Evolutionary conservation across 2,329 filamentous ascomycete species (phyloP), one percentile per base, ranked within the genome.

Genomic region (Colletotrichum echinochloae): DNA sequence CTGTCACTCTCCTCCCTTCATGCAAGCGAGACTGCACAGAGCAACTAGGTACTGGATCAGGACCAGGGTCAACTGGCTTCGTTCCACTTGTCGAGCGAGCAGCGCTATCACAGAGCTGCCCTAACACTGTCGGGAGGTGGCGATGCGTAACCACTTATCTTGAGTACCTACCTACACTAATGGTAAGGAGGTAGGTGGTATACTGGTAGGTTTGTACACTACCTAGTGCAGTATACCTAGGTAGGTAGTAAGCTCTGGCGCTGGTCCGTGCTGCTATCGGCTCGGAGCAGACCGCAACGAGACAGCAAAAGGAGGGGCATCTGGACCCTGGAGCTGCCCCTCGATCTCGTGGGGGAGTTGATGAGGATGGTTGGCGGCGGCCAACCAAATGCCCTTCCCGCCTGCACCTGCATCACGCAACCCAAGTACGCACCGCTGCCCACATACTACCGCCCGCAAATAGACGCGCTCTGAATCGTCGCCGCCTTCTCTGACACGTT

Each of bases 301-400:
- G 20, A 11, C 8, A 60, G 30, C 14, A 67, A 51, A 63, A 59
- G 57, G 68, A 71, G 71, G 71, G 71, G 68, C 71, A 56, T 46
- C 56, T 60, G 59, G 68, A 64, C 63, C 68, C 62, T 67, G 63
- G 66, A 46, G 35, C 48, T 62, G 30, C 46, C 66, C 66, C 71
- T 71, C 68, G 71, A 72, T 72, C 71, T 72, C 68, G 67, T 72
- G 71, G 71, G 68, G 68, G 68, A 65, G 60, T 67, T 57, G 67
- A 30, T 57, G 44, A 67, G 51, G 56, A 20, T 57, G 37, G 64
- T 67, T 67, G 68, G 64, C 64, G 59, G 57, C 68, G 26, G 64
- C 68, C 57, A 54, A 67, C 68, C 64, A 70, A 59, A 67, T 57
- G 68, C 68, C 57, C 52, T 70, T 67, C 46, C 57, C 67, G 63